These are phyloP conservation scores for Rhododendron molle DNA, from an alignment of 148 eudicot species.

Conservation along the genomic window DNA sequence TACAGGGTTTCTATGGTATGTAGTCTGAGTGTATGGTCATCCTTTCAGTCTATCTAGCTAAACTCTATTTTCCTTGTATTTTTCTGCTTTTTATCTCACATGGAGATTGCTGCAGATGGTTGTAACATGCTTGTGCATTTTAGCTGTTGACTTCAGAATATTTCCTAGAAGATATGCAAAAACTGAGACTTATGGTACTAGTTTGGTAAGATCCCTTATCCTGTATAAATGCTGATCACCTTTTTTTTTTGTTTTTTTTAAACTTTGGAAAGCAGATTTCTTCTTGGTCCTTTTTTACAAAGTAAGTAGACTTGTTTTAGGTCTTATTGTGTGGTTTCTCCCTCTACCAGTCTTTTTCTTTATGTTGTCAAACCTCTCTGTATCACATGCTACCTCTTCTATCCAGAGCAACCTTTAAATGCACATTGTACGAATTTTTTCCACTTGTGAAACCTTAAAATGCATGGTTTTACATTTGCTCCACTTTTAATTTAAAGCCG, in stretches of 20 bases:
- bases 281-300: background rate
- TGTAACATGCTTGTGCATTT: conserved; percentile 71
- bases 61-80: conserved; percentile 12
- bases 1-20: conserved; percentile 75
- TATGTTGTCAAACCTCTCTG: background rate
- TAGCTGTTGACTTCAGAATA: conserved; percentile 92
- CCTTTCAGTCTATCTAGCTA: conserved; percentile 6
- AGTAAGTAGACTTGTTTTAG: background rate
- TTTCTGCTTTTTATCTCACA: conserved; percentile 31
- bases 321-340: too few relatives aligned
- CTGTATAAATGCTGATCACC: background rate
- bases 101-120: conserved; percentile 71
- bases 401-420: background rate
- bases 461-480: background rate
- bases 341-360: background rate
- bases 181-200: conserved; percentile 90
- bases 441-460: background rate
- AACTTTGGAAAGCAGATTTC: background rate
- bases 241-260: background rate
- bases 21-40: background rate
- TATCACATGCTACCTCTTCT: background rate
- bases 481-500: background rate
- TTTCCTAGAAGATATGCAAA: conserved; percentile 92
- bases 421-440: background rate
- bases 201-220: conserved; percentile 59